Conservation (phyloP, 352 stramenopile genomes). For the Globisporangium viniferum region DNA sequence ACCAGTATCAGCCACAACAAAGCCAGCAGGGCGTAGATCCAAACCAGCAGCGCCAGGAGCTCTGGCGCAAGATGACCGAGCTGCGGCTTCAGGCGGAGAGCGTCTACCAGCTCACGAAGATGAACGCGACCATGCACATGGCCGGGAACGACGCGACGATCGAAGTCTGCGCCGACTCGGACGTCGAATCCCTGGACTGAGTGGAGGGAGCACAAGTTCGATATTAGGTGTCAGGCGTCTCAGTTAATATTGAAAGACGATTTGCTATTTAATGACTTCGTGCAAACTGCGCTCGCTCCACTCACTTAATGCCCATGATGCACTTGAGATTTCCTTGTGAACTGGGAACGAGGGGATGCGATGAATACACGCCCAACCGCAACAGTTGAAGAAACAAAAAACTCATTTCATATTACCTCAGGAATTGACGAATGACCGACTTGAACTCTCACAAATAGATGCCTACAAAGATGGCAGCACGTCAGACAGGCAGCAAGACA, state of each 20-base stretch:
- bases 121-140: slow-evolving; percentile 34
- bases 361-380: too few relatives aligned
- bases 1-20: background rate
- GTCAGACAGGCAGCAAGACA: background rate
- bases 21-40: background rate
- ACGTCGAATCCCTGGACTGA: slow-evolving; percentile 4
- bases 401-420: slow-evolving; percentile 2
- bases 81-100: slow-evolving; percentile 54
- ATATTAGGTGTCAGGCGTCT: background rate
- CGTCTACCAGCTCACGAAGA: slow-evolving; percentile 56
- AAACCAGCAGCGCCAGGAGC: slow-evolving; percentile 18
- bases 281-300: too few relatives aligned
- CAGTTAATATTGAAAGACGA: background rate
- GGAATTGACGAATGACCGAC: background rate
- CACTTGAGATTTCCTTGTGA: background rate
- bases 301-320: background rate
- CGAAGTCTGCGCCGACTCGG: slow-evolving; percentile 12
- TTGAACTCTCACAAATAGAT: slow-evolving; percentile 8
- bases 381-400: background rate
- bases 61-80: slow-evolving; percentile 52
- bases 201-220: background rate
- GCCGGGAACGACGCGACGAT: slow-evolving; percentile 11
- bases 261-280: slow-evolving; percentile 6
- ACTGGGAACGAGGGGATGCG: too few relatives aligned
- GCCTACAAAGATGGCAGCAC: background rate